Evolutionary conservation across 768 basidiomycete genomes (phyloP), one percentile per base, ranked within the genome.

Genomic region (Trametes cubensis): DNA sequence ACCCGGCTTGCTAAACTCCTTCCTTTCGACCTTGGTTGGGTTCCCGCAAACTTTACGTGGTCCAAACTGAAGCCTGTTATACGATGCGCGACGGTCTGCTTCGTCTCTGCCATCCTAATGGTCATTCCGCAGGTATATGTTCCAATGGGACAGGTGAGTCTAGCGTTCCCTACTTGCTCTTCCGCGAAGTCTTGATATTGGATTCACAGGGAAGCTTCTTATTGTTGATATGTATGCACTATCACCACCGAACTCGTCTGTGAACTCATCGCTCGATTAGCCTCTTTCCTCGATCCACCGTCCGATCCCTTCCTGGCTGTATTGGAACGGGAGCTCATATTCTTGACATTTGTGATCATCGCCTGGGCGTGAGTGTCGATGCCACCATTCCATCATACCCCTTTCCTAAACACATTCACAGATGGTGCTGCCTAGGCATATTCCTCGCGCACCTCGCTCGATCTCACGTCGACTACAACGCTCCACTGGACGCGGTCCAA

Each of bases 361-460:
- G 77, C 79, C 26, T 90, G 87, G 87, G 88, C 81, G 87, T 87
- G 64, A 70, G 85, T 80, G 17, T 34, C 58, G 5, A 10, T 34
- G 34, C 44, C 5, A 18, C 0, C 38, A 40, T 28, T 8, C 28
- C 7, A 42, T 11, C 26, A 21, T 18, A 14, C 5, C 28, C 13
- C 11, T 4, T 6, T 6, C 26, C 44, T 21, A 49, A 4, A 8
- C 18, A 34, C 34, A 48, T n/a, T 25, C 21, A 25, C 55, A 90
- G 88, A 25, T 92, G 89, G 88, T 73, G 75, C 13, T 87, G 84
- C 68, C 75, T 92, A 4, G 90, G 82, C 4, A 82, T 90, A 6
- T 82, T 81, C 62, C 72, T 90, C 4, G 85, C 89, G 3, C 75
- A 82, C 67, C 69, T 89, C 4, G 78, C 86, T 1, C 81, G 90